Evolutionary conservation across 345 rosid species (phyloP).

Genomic region (Streptanthus diversifolius): DNA sequence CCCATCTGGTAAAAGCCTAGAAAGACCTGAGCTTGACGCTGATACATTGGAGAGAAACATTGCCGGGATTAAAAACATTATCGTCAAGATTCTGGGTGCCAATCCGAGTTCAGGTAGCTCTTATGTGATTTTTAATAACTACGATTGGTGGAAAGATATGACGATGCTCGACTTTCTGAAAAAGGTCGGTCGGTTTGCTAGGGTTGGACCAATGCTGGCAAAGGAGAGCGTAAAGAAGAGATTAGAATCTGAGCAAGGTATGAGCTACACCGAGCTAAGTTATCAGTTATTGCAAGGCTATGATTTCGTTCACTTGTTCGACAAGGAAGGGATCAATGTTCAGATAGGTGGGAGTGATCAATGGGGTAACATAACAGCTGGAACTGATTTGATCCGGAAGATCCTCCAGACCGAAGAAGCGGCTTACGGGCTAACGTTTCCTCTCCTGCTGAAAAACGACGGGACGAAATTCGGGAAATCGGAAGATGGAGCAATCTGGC

Average conservation of each 20-base stretch:
- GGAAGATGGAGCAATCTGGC: conserved; percentile 98
- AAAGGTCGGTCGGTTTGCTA: conserved; percentile 74
- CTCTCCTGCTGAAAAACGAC: conserved; percentile 78
- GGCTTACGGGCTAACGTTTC: conserved; percentile 78
- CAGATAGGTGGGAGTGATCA: conserved; percentile 99
- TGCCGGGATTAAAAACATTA: conserved; percentile 46
- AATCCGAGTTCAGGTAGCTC: conserved; percentile 12
- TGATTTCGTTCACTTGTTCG: conserved; percentile 66
- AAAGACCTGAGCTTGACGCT: conserved; percentile 79
- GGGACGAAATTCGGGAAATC: conserved; percentile 97
- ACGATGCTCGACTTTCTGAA: conserved; percentile 72
- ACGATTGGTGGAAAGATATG: conserved; percentile 96
- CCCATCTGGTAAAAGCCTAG: conserved; percentile 91
- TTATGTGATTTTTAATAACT: conserved; percentile 65
- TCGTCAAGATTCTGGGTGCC: conserved; percentile 45
- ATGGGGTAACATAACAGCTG: conserved; percentile 96
- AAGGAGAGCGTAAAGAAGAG: conserved; percentile 95
- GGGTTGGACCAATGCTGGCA: conserved; percentile 80
- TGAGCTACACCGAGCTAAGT: conserved; percentile 91
- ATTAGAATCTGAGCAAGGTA: conserved; percentile 87
- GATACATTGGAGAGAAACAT: conserved; percentile 56
- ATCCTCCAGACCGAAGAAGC: conserved; percentile 71
- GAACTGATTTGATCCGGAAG: conserved; percentile 83
- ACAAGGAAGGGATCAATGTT: conserved; percentile 71
- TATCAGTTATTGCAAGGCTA: conserved; percentile 93